Percentiles rank a stretch among this genome's conserved stretches.
phyloP scores from a whole-genome alignment of 164 flowering plant species.

The Paratinospora sagittata region DNA sequence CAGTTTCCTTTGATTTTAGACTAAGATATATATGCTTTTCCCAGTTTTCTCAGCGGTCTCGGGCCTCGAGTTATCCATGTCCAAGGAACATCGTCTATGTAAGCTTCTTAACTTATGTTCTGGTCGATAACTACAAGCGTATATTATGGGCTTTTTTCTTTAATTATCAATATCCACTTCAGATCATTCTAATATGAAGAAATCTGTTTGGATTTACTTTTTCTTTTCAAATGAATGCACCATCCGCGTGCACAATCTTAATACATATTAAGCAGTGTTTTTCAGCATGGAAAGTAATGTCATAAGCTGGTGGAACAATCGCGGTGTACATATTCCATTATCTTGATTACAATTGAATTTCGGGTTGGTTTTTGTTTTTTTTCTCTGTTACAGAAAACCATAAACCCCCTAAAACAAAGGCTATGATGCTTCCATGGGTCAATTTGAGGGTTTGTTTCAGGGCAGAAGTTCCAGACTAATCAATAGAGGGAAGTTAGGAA shows the following conservation, averaged over 20 bases:
- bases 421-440: no score
- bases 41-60: constrained; percentile 37
- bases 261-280: background rate
- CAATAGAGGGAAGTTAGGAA: no score
- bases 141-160: background rate
- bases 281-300: background rate
- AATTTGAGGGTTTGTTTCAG: no score
- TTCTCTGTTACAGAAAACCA: no score
- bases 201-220: background rate
- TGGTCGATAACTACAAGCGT: background rate
- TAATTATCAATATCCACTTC: background rate
- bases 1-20: background rate
- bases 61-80: constrained; percentile 83
- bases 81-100: constrained; percentile 75
- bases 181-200: background rate
- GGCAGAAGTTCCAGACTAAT: no score
- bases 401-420: no score
- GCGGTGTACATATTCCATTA: no score
- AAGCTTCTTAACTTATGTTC: constrained; percentile 26
- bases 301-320: background rate
- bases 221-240: background rate
- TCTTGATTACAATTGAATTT: no score
- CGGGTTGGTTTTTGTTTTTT: no score
- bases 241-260: background rate
- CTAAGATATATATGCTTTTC: constrained; percentile 5